phyloP scores from a whole-genome alignment of 441 rosid genomes.

The Adansonia madagascariensis region DNA sequence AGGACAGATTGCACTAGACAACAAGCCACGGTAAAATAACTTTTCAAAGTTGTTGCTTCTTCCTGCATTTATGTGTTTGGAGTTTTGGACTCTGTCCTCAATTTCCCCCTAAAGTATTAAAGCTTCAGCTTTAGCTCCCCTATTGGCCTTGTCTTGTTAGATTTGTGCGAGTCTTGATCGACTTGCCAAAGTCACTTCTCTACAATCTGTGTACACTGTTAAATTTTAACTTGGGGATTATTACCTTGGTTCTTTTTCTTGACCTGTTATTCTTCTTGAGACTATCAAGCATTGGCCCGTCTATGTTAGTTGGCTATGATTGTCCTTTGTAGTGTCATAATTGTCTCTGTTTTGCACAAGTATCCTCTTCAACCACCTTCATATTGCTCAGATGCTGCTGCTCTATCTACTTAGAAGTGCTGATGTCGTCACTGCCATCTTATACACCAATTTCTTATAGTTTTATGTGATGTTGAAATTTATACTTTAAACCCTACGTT shows the following conservation, averaged over 20 bases:
- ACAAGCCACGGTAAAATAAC: neutral
- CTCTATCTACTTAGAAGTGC: neutral
- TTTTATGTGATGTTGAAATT: constrained; percentile 6
- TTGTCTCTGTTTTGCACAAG: neutral
- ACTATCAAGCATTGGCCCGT: neutral
- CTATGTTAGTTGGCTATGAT: neutral
- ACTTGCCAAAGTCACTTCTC: neutral
- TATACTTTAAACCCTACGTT: neutral
- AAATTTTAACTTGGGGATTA: neutral
- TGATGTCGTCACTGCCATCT: constrained; percentile 12
- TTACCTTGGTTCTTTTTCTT: neutral
- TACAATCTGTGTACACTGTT: neutral
- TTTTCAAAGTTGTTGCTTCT: neutral
- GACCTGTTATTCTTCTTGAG: neutral
- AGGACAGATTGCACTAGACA: neutral
- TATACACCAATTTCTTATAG: neutral
- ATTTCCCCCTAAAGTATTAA: neutral
- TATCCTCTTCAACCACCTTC: constrained; percentile 4
- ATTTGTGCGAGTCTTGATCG: neutral
- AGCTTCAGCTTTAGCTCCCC: neutral
- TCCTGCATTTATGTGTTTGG: neutral
- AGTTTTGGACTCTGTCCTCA: constrained; percentile 1
- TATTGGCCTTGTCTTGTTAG: constrained; percentile 13
- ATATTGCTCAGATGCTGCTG: neutral
- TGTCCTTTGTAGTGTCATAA: constrained; percentile 6